phyloP scores from a whole-genome alignment of 768 basidiomycete species.

The Tylopilus rubrobrunneus region DNA sequence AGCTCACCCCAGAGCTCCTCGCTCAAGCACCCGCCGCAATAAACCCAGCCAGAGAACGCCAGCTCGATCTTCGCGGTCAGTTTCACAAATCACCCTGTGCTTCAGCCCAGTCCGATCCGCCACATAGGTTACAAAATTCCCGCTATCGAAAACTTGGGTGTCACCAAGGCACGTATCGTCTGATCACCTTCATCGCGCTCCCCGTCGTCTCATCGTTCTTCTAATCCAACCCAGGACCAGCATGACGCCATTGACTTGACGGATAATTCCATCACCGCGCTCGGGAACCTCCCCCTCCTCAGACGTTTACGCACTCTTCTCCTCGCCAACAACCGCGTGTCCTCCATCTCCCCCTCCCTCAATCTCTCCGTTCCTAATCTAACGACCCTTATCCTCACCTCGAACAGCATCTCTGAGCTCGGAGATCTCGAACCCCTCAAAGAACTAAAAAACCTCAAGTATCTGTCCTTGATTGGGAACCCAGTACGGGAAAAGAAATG shows the following conservation, averaged over 20 bases:
- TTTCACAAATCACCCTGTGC: constrained; percentile 11
- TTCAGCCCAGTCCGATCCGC: constrained; percentile 11
- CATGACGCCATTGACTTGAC: constrained; percentile 93
- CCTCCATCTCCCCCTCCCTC: constrained; percentile 76
- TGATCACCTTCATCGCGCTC: constrained; percentile 11
- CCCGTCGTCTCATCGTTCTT: constrained; percentile 11
- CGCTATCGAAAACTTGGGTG: constrained; percentile 93
- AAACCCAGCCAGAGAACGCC: constrained; percentile 83
- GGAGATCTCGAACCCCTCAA: constrained; percentile 84
- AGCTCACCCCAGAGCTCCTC: constrained; percentile 92
- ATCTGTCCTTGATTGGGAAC: constrained; percentile 73
- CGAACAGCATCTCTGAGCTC: constrained; percentile 74
- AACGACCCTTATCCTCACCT: constrained; percentile 76
- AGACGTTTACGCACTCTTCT: constrained; percentile 81
- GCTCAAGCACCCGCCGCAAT: constrained; percentile 74
- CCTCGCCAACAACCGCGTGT: constrained; percentile 87
- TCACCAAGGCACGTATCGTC: constrained; percentile 64
- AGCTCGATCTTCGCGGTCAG: constrained; percentile 87
- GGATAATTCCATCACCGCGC: constrained; percentile 78
- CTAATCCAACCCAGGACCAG: constrained; percentile 59
- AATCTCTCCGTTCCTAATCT: constrained; percentile 84
- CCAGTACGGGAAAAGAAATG: constrained; percentile 89
- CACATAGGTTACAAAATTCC: constrained; percentile 86
- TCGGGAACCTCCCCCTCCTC: constrained; percentile 84
- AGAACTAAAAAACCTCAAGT: constrained; percentile 70